Evolutionary conservation across 495 filamentous ascomycete species (phyloP).

Genomic region (Talaromyces liani): DNA sequence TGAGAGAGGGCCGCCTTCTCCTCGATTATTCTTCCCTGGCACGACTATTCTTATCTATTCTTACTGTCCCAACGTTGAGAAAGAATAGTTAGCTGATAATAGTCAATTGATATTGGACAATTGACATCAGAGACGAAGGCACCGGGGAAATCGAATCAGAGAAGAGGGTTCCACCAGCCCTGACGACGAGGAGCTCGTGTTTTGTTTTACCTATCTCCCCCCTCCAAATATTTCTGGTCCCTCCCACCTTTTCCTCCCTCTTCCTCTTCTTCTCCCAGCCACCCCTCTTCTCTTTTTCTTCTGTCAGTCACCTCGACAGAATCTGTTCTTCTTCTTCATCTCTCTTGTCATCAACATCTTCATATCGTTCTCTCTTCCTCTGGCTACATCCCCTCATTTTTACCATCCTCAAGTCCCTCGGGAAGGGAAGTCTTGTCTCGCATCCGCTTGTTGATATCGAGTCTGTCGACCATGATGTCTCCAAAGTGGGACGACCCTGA

Average conservation of each 20-base stretch:
- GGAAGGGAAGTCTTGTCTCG: not conserved
- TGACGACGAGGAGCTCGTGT: not conserved
- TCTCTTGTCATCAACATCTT: not conserved
- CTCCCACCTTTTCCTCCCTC: not conserved
- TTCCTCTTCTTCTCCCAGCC: not conserved
- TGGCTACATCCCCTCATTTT: not conserved
- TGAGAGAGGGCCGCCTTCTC: not conserved
- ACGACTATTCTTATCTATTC: not conserved
- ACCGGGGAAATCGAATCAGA: not conserved
- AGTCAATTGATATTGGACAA: not conserved
- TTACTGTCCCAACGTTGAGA: not conserved
- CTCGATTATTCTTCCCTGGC: not conserved
- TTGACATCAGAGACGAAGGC: not conserved
- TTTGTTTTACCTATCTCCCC: not conserved
- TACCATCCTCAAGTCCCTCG: not conserved
- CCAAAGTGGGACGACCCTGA: not conserved
- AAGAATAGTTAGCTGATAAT: not conserved
- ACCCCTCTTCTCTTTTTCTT: not conserved
- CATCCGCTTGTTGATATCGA: not conserved
- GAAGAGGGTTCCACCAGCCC: not conserved
- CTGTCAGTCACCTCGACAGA: not conserved
- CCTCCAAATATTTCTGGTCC: not conserved
- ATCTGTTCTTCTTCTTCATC: constrained; percentile 3
- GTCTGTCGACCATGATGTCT: not conserved
- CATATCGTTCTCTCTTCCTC: not conserved